These are phyloP conservation scores for Nicotiana noctiflora DNA, from an alignment of 257 asterid genomes.

Conservation along the genomic window DNA sequence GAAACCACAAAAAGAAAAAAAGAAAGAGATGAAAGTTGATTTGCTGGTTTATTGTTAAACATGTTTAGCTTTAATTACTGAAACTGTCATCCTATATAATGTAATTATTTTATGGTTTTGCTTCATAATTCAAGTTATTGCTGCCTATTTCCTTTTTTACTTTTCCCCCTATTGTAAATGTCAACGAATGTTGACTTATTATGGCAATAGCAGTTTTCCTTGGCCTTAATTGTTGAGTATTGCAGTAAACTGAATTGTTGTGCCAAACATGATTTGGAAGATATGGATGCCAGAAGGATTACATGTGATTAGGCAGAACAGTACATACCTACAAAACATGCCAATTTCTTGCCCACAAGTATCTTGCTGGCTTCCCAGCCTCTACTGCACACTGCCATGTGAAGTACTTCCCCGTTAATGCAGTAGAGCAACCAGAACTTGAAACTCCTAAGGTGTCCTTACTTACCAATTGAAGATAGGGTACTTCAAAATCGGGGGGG, in stretches of 20 bases:
- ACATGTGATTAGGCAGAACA: conserved; percentile 11
- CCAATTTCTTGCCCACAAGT: conserved; percentile 7
- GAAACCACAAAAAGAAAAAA: not conserved
- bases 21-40: not conserved
- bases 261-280: not conserved
- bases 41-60: conserved; percentile 1
- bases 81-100: conserved; percentile 8
- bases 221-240: not conserved
- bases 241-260: not conserved
- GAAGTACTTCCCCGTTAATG: not conserved
- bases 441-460: not conserved
- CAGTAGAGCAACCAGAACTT: not conserved
- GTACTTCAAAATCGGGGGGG: too few relatives aligned
- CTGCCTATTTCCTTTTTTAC: not conserved
- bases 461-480: not conserved
- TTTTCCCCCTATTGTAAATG: not conserved
- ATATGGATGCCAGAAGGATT: conserved; percentile 6
- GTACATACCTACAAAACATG: not conserved
- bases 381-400: not conserved
- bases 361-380: not conserved
- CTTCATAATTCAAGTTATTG: not conserved
- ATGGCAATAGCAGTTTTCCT: not conserved
- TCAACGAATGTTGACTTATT: not conserved
- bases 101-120: conserved; percentile 19
- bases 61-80: not conserved